Evolutionary conservation across 352 stramenopile species (phyloP), one percentile per base, ranked within the genome.

Genomic region (Pilasporangium apinafurcum): DNA sequence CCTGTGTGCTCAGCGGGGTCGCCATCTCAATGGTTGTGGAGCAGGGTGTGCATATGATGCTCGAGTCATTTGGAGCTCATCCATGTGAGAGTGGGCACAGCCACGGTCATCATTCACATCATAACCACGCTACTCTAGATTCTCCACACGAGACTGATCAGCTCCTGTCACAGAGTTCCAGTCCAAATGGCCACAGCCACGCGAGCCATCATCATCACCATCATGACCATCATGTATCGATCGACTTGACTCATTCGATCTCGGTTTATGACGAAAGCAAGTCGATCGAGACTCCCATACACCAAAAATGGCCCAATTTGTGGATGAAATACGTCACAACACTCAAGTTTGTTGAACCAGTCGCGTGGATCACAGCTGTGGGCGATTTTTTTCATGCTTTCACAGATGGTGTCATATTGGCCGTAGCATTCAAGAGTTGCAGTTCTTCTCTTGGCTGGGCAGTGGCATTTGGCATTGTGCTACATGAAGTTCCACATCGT

Each of bases 341-440:
- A n/a, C n/a, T n/a, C n/a, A n/a, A n/a, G n/a, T n/a, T n/a, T n/a
- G n/a, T 65, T 13, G 28, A 54, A 31, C 56, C 56, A n/a, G 40
- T 65, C 10, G 56, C 56, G 25, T 65, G 56, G 56, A 57, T 65
- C 36, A 61, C 56, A 1, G 56, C 56, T 13, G 36, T 65, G 13
- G 56, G 56, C 26, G 56, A 65, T 28, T 57, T 60, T 33, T 49
- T 61, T 32, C 56, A 65, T 38, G 56, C 56, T 32, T 58, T 65
- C 38, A 61, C 51, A 3, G 56, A 65, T 37, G 56, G 56, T 13
- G 53, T 65, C 39, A 51, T 65, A 36, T 45, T 65, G 3, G 56
- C 56, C 9, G 56, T 65, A 13, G 56, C 46, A 3, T 65, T 65
- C 48, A 48, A 58, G 21, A 61, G 51, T 37, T 61, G 56, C 44